Percentiles rank a stretch among this genome's conserved stretches.
Conservation (phyloP, 2,329 filamentous ascomycete genomes). For the Colletotrichum cordylinicola region DNA sequence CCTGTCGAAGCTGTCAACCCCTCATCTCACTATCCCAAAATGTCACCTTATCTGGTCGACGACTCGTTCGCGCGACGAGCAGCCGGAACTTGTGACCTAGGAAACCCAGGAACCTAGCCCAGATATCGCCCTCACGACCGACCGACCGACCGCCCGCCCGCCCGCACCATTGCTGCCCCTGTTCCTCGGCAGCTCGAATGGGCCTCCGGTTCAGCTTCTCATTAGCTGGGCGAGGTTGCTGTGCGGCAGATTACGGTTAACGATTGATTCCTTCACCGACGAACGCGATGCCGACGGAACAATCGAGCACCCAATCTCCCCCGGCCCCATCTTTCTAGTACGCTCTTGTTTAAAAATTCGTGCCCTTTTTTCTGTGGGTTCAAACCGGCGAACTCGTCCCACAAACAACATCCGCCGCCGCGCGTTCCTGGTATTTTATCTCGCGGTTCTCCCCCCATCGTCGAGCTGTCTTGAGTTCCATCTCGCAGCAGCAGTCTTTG, state of each 20-base stretch:
- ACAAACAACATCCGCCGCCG: not conserved
- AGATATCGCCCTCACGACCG: not conserved
- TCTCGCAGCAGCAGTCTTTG: not conserved
- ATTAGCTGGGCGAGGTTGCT: not conserved
- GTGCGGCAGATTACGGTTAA: not conserved
- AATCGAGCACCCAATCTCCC: not conserved
- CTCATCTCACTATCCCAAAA: not conserved
- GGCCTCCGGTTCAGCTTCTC: not conserved
- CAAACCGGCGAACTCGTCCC: not conserved
- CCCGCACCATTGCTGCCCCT: not conserved
- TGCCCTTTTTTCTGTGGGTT: slow-evolving; percentile 21
- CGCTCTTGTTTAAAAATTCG: slow-evolving; percentile 17
- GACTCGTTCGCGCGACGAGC: not conserved
- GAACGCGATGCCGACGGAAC: not conserved
- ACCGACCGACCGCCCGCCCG: not conserved
- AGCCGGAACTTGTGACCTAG: not conserved
- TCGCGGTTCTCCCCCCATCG: not conserved
- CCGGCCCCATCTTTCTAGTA: slow-evolving; percentile 20
- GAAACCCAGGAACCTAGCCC: not conserved
- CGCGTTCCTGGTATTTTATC: not conserved
- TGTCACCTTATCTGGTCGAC: not conserved
- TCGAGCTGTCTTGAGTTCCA: not conserved
- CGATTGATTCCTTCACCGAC: not conserved
- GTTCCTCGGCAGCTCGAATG: not conserved
- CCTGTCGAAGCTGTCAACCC: not conserved